phyloP scores from a whole-genome alignment of 2,329 filamentous ascomycete genomes.

The Ophiocordyceps robertsii region DNA sequence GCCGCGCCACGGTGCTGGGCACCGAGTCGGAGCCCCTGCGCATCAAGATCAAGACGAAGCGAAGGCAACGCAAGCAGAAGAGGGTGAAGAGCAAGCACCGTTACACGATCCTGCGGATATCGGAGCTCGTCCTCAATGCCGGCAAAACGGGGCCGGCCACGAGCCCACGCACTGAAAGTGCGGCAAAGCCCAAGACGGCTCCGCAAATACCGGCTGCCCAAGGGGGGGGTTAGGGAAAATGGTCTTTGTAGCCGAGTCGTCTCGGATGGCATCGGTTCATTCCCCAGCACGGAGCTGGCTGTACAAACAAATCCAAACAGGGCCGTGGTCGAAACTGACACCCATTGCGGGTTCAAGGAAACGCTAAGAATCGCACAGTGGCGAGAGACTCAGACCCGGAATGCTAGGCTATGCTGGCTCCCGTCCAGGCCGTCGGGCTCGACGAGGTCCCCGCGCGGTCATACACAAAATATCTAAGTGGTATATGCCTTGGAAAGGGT shows the following conservation, averaged over 20 bases:
- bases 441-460: not conserved
- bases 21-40: conserved; percentile 70
- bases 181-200: not conserved
- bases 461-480: conserved; percentile 8
- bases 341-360: not conserved
- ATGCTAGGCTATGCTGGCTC: conserved; percentile 5
- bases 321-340: not conserved
- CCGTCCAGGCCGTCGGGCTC: not conserved
- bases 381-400: not conserved
- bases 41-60: conserved; percentile 69
- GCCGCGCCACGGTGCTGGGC: conserved; percentile 72
- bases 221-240: not conserved
- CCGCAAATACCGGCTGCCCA: not conserved
- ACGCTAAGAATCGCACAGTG: not conserved
- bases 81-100: conserved; percentile 79
- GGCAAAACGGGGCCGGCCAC: conserved; percentile 18
- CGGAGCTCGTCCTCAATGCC: conserved; percentile 53
- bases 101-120: conserved; percentile 76
- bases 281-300: not conserved
- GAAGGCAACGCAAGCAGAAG: conserved; percentile 59
- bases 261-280: not conserved
- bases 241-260: not conserved
- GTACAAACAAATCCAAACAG: not conserved
- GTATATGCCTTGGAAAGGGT: conserved; percentile 11
- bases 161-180: conserved; percentile 8